These are phyloP conservation scores for Tolypocladium sp. DNA, from an alignment of 2,329 filamentous ascomycete species.

Conservation along the genomic window DNA sequence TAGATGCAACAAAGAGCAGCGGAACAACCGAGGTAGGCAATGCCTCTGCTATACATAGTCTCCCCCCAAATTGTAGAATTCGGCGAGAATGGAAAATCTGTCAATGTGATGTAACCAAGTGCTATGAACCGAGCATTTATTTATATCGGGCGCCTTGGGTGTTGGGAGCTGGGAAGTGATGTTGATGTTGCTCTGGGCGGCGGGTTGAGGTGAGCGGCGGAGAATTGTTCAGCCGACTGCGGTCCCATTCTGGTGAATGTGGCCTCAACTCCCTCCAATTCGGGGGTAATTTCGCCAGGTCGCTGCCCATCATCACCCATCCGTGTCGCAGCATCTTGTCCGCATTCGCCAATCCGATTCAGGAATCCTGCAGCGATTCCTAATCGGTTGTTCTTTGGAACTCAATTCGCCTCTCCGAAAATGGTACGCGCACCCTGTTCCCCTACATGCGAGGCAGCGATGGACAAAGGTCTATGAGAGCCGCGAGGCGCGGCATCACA, in stretches of 20 bases:
- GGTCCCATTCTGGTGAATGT: constrained; percentile 29
- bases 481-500: not conserved
- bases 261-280: constrained; percentile 28
- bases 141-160: too few relatives aligned
- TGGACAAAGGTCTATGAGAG: not conserved
- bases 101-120: not conserved
- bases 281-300: constrained; percentile 17
- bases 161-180: not conserved
- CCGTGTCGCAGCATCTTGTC: constrained; percentile 9
- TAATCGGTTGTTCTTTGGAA: constrained; percentile 10
- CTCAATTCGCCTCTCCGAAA: constrained; percentile 10
- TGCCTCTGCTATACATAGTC: constrained; percentile 21
- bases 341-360: constrained; percentile 13
- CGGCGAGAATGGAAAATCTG: not conserved
- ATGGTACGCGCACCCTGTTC: constrained; percentile 19
- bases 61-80: constrained; percentile 20
- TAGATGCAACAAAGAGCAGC: constrained; percentile 11
- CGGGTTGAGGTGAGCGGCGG: constrained; percentile 9
- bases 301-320: constrained; percentile 9
- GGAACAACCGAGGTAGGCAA: constrained; percentile 13
- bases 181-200: not conserved
- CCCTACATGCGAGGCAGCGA: not conserved
- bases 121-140: not conserved
- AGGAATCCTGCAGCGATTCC: constrained; percentile 26
- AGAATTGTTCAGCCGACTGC: constrained; percentile 22